Conservation (phyloP, 352 stramenopile species). For the Achlya hypogyna region DNA sequence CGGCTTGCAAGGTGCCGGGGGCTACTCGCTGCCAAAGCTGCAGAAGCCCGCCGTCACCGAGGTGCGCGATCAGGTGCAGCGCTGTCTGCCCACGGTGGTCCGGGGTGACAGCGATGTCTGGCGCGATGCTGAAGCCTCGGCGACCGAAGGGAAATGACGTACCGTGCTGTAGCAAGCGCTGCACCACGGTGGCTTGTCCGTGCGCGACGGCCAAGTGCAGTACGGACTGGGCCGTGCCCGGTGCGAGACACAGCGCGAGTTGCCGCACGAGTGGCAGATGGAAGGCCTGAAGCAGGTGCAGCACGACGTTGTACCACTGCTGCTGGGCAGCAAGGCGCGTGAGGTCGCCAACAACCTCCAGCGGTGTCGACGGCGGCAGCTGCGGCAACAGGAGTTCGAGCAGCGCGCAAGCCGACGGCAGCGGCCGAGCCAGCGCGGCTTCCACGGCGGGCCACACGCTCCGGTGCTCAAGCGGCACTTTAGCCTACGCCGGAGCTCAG, state of each 20-base stretch:
- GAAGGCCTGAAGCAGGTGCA: conserved; percentile 12
- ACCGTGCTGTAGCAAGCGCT: conserved; percentile 14
- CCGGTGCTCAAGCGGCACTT: background rate
- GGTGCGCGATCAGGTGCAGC: conserved; percentile 3
- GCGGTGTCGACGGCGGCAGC: background rate
- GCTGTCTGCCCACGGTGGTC: conserved; percentile 3
- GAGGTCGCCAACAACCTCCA: background rate
- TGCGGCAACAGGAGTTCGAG: background rate
- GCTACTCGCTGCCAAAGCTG: conserved; percentile 7
- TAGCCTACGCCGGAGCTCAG: background rate
- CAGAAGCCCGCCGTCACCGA: conserved; percentile 3
- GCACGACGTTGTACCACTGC: conserved; percentile 10
- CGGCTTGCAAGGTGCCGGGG: background rate
- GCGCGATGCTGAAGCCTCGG: background rate
- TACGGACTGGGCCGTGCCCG: background rate
- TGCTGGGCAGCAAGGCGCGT: background rate
- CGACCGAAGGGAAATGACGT: background rate
- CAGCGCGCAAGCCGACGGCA: background rate
- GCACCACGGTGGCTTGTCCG: conserved; percentile 3
- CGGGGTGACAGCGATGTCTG: background rate
- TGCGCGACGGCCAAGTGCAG: conserved; percentile 1
- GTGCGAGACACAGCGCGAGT: background rate
- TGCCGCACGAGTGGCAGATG: background rate
- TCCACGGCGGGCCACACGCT: background rate
- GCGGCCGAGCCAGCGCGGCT: background rate